phyloP scores from a whole-genome alignment of 139 green algal genomes.

The Coccomyxa sp. region DNA sequence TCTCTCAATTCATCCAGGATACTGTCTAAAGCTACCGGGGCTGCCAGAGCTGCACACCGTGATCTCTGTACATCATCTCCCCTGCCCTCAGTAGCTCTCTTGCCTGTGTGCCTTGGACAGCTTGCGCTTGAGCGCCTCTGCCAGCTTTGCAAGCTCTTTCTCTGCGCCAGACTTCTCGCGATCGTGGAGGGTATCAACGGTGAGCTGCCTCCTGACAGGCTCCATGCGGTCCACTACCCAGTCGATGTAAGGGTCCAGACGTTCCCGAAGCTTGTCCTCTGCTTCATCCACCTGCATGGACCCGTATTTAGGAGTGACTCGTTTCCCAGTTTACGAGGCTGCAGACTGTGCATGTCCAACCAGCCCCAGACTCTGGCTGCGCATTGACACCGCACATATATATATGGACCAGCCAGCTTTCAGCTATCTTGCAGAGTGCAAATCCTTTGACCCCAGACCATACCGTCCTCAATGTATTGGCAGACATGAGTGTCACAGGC shows the following conservation, averaged over 20 bases:
- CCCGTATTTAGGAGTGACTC: background rate
- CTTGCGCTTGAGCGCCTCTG: background rate
- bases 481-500: background rate
- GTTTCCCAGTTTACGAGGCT: background rate
- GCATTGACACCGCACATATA: background rate
- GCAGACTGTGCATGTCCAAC: background rate
- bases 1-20: too few species aligned
- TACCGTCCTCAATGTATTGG: background rate
- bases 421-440: background rate
- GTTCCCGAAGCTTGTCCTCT: background rate
- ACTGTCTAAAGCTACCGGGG: too few species aligned
- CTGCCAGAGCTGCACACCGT: too few species aligned
- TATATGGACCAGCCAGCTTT: background rate
- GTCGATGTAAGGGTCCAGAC: background rate
- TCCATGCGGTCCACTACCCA: background rate
- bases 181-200: background rate
- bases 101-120: too few species aligned
- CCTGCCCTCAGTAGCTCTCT: too few species aligned
- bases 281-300: background rate
- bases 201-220: background rate
- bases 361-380: background rate
- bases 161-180: background rate
- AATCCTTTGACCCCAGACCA: background rate
- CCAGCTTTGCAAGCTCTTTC: background rate
- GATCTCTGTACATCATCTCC: too few species aligned